phyloP scores from a whole-genome alignment of 345 rosid genomes.

The Eutrema japonicum region DNA sequence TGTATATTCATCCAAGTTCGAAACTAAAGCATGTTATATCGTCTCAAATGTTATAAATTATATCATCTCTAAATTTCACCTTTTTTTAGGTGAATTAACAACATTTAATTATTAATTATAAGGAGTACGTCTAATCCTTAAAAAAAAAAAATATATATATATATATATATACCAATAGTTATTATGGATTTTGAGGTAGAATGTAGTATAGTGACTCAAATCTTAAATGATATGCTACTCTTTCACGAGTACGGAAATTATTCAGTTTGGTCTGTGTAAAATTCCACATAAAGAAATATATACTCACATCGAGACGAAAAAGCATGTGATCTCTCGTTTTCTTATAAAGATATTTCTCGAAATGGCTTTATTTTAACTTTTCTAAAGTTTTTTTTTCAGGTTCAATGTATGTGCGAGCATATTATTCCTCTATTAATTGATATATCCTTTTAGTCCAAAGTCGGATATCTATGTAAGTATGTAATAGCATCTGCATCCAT shows the following conservation, averaged over 20 bases:
- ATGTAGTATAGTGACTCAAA: constrained; percentile 25
- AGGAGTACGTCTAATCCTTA: too few species aligned
- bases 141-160: too few species aligned
- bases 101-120: too few species aligned
- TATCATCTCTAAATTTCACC: too few species aligned
- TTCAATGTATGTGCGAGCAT: constrained; percentile 32
- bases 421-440: not conserved
- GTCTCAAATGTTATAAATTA: too few species aligned
- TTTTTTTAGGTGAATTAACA: too few species aligned
- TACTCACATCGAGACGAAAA: constrained; percentile 30
- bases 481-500: too few species aligned
- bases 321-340: constrained; percentile 33
- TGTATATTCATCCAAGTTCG: too few species aligned
- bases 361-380: constrained; percentile 10
- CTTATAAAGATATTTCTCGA: constrained; percentile 19
- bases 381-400: not conserved
- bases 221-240: not conserved
- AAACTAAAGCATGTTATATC: too few species aligned
- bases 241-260: constrained; percentile 31
- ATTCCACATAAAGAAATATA: constrained; percentile 7
- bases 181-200: constrained; percentile 12
- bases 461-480: not conserved
- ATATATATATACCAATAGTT: not conserved
- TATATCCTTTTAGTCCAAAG: not conserved
- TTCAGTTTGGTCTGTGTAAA: constrained; percentile 17